A percentile compares a stretch with the other conserved stretches of the same genome.
phyloP scores from a whole-genome alignment of 441 rosid species.

The Biscutella auriculata region DNA sequence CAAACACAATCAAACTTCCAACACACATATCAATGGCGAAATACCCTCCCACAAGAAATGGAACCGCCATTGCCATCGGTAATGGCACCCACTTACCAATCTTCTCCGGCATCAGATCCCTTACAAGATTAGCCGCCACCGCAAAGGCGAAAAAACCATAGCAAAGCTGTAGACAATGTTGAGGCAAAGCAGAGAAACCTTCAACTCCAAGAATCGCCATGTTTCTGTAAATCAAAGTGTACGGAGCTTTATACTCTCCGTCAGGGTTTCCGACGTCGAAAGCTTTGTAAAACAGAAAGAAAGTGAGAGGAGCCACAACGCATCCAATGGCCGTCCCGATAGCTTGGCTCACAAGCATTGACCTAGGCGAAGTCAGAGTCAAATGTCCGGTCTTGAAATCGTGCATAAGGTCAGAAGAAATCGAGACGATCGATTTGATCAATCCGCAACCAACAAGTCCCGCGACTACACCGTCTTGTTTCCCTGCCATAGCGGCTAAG shows the following conservation, averaged over 20 bases:
- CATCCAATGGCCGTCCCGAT: slow-evolving; percentile 72
- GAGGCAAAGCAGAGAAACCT: slow-evolving; percentile 81
- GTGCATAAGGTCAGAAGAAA: slow-evolving; percentile 77
- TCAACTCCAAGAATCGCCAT: slow-evolving; percentile 81
- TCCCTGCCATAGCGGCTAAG: slow-evolving; percentile 60
- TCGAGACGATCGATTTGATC: slow-evolving; percentile 62
- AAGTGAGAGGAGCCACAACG: slow-evolving; percentile 57
- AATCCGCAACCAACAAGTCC: slow-evolving; percentile 76
- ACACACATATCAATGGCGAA: slow-evolving; percentile 78
- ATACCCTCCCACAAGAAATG: slow-evolving; percentile 72
- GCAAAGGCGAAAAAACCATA: slow-evolving; percentile 59
- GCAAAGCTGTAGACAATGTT: slow-evolving; percentile 64
- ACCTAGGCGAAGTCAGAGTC: slow-evolving; percentile 62
- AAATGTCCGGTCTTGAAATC: slow-evolving; percentile 76
- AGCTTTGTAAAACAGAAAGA: slow-evolving; percentile 63
- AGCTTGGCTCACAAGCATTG: slow-evolving; percentile 74
- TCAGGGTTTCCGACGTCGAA: slow-evolving; percentile 63
- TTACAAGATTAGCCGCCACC: slow-evolving; percentile 37
- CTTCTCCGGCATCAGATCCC: slow-evolving; percentile 35
- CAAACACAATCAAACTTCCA: slow-evolving; percentile 63
- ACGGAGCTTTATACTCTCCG: slow-evolving; percentile 80
- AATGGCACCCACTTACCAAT: slow-evolving; percentile 58
- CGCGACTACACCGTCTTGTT: slow-evolving; percentile 52
- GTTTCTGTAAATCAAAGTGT: slow-evolving; percentile 61
- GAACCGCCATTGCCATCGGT: slow-evolving; percentile 90